Percentiles rank a stretch among this genome's conserved stretches.
phyloP scores from a whole-genome alignment of 345 rosid species.

The Eutrema yunnanense region DNA sequence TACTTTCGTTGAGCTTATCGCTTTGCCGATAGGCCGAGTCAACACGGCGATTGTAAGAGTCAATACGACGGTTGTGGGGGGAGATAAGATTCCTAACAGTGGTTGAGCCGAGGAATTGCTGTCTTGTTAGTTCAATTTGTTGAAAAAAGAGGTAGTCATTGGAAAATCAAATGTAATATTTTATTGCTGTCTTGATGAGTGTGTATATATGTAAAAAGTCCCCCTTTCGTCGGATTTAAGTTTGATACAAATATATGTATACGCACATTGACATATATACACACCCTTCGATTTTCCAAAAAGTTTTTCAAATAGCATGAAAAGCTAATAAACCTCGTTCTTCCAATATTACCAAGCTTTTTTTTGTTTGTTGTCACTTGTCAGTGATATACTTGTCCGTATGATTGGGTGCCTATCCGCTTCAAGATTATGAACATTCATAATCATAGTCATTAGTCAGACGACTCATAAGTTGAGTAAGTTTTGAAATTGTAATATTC shows the following conservation, averaged over 20 bases:
- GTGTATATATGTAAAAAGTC: slow-evolving; percentile 10
- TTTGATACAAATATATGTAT: slow-evolving; percentile 4
- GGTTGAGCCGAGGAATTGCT: too few relatives aligned
- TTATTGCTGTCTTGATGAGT: background rate
- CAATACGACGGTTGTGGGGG: too few relatives aligned
- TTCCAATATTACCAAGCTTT: background rate
- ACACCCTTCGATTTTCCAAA: background rate
- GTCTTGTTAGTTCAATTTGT: slow-evolving; percentile 13
- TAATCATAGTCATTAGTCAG: background rate
- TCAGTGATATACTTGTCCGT: background rate
- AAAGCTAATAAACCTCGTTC: background rate
- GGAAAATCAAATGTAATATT: background rate
- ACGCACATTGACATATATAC: background rate
- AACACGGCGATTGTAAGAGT: too few relatives aligned
- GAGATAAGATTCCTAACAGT: too few relatives aligned
- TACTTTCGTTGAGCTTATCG: too few relatives aligned
- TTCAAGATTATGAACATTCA: background rate
- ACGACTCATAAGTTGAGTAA: background rate
- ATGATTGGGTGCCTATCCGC: background rate
- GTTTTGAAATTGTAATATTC: background rate
- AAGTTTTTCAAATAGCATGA: background rate
- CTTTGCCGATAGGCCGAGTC: too few relatives aligned
- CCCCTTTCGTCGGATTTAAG: slow-evolving; percentile 2
- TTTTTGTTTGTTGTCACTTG: background rate
- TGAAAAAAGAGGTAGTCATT: background rate